These are phyloP conservation scores for Aquilaria agallochum DNA, from an alignment of 441 rosid genomes.

Conservation along the genomic window DNA sequence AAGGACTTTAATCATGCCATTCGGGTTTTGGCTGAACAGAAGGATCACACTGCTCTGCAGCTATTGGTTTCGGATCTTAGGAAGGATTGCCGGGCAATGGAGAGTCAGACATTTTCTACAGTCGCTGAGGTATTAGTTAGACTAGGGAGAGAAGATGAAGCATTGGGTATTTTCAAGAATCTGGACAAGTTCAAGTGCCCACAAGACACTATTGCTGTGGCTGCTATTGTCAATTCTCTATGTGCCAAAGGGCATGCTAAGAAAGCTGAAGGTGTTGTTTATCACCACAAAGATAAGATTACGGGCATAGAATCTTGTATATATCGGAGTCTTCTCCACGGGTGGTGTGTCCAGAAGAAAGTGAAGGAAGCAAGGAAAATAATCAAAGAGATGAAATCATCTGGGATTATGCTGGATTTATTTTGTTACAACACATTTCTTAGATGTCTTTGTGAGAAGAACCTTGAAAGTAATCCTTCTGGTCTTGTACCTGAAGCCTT, in stretches of 20 bases:
- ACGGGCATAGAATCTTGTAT: constrained; percentile 42
- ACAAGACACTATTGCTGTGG: constrained; percentile 46
- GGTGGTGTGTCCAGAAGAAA: constrained; percentile 64
- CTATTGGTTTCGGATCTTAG: constrained; percentile 63
- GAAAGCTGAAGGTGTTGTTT: constrained; percentile 75
- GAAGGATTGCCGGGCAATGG: constrained; percentile 54
- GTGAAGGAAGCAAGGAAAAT: constrained; percentile 69
- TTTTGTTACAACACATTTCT: constrained; percentile 70
- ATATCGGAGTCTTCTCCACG: constrained; percentile 60
- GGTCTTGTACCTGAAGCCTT: constrained; percentile 81
- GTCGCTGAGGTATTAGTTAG: constrained; percentile 68
- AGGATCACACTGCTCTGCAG: constrained; percentile 56
- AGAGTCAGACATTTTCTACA: constrained; percentile 50
- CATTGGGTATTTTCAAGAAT: constrained; percentile 81
- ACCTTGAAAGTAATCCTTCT: constrained; percentile 58
- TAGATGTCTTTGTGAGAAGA: constrained; percentile 60
- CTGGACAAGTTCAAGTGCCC: constrained; percentile 71
- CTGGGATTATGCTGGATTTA: constrained; percentile 47
- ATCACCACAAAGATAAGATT: constrained; percentile 56
- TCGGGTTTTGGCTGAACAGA: constrained; percentile 62
- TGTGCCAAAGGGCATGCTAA: constrained; percentile 75
- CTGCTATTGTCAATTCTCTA: constrained; percentile 62
- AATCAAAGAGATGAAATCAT: constrained; percentile 71
- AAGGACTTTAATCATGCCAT: constrained; percentile 59
- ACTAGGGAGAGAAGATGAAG: constrained; percentile 74